These are phyloP conservation scores for Emmonsiellopsis sp. DNA, from an alignment of 2,329 filamentous ascomycete species.

Conservation along the genomic window DNA sequence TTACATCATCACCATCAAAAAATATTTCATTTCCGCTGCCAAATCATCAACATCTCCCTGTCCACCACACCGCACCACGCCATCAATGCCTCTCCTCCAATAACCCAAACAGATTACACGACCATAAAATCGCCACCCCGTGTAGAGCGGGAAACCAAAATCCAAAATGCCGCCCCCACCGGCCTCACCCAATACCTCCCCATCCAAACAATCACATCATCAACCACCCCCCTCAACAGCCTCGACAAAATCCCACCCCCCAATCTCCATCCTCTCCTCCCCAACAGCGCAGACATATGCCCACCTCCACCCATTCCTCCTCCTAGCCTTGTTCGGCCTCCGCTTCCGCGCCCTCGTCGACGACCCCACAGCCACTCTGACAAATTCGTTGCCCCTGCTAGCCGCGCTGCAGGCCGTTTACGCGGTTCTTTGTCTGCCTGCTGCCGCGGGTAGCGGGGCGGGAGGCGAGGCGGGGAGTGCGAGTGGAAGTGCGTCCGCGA, in stretches of 20 bases:
- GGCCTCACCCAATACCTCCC: conserved; percentile 3
- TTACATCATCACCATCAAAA: neutral
- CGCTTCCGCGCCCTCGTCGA: conserved; percentile 59
- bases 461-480: neutral
- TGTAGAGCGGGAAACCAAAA: neutral
- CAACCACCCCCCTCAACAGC: conserved; percentile 7
- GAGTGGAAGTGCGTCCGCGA: conserved; percentile 9
- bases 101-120: neutral
- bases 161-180: conserved; percentile 3
- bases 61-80: neutral
- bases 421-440: conserved; percentile 49
- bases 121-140: neutral
- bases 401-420: conserved; percentile 54
- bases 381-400: conserved; percentile 52
- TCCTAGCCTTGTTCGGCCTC: conserved; percentile 54
- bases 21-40: neutral
- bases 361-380: conserved; percentile 58
- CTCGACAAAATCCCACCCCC: conserved; percentile 20
- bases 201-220: conserved; percentile 11
- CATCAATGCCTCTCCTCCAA: neutral
- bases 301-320: conserved; percentile 57
- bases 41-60: too few species aligned
- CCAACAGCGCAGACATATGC: conserved; percentile 47
- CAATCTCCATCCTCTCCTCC: conserved; percentile 40
- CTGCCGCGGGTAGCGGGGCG: conserved; percentile 1